Conservation (phyloP, 352 stramenopile species). For the Globisporangium cystogenes region DNA sequence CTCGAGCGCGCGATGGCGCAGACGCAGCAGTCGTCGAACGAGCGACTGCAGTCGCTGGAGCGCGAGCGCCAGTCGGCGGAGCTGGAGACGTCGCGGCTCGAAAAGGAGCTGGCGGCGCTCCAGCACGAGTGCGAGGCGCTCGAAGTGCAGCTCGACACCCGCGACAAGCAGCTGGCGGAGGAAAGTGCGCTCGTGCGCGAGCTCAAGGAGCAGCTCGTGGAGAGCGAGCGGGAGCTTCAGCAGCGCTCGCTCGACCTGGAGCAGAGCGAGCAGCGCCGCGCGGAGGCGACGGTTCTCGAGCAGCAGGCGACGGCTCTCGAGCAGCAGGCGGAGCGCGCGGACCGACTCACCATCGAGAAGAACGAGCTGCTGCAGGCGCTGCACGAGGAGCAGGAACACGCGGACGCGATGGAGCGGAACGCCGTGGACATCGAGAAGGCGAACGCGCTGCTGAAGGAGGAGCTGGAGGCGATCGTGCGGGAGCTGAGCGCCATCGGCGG, state of each 20-base stretch:
- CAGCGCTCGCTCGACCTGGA: conserved; percentile 23
- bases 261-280: conserved; percentile 41
- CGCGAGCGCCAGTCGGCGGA: not conserved
- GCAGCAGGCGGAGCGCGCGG: conserved; percentile 33
- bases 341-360: conserved; percentile 41
- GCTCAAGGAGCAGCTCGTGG: conserved; percentile 22
- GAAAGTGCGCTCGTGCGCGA: conserved; percentile 32
- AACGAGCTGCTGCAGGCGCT: conserved; percentile 36
- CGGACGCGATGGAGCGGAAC: conserved; percentile 22
- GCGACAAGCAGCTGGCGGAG: conserved; percentile 26
- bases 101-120: not conserved
- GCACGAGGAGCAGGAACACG: conserved; percentile 31
- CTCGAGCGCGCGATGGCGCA: conserved; percentile 30
- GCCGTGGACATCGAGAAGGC: conserved; percentile 23
- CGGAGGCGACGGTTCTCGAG: conserved; percentile 25
- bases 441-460: conserved; percentile 19
- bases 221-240: conserved; percentile 19
- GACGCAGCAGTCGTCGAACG: conserved; percentile 46
- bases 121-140: not conserved
- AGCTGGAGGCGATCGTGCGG: conserved; percentile 32
- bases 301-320: conserved; percentile 23
- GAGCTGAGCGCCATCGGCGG: conserved; percentile 33
- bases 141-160: not conserved
- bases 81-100: not conserved
- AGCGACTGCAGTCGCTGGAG: conserved; percentile 28